These are phyloP conservation scores for Penicillium diatomitis DNA, from an alignment of 495 filamentous ascomycete genomes.

Conservation along the genomic window DNA sequence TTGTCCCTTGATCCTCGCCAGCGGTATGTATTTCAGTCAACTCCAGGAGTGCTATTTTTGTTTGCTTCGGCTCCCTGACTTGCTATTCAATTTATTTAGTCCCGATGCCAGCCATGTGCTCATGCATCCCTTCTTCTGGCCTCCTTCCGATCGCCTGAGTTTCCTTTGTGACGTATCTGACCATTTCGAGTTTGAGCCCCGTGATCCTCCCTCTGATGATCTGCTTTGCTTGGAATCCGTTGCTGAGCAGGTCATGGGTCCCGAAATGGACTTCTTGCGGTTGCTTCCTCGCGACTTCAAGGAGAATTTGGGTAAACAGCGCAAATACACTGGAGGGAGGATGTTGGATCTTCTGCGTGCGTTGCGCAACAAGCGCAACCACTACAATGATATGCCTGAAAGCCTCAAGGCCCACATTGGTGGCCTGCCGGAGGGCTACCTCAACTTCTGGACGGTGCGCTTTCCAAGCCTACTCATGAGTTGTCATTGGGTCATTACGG, in stretches of 20 bases:
- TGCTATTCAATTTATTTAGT: slow-evolving; percentile 14
- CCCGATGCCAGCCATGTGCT: slow-evolving; percentile 69
- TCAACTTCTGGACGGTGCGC: slow-evolving; percentile 71
- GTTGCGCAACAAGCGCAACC: slow-evolving; percentile 89
- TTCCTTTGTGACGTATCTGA: slow-evolving; percentile 93
- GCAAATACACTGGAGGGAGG: slow-evolving; percentile 79
- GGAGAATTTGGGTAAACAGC: slow-evolving; percentile 82
- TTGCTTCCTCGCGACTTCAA: slow-evolving; percentile 69
- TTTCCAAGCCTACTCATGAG: slow-evolving; percentile 79
- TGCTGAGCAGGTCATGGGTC: slow-evolving; percentile 43
- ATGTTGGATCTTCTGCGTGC: slow-evolving; percentile 84
- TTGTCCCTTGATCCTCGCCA: slow-evolving; percentile 58
- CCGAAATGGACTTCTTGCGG: slow-evolving; percentile 65
- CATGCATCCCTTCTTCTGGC: slow-evolving; percentile 95
- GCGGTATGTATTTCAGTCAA: slow-evolving; percentile 32
- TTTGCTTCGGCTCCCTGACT: neutral
- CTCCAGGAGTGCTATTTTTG: too few species aligned
- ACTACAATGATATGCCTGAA: slow-evolving; percentile 85
- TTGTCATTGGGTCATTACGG: slow-evolving; percentile 65
- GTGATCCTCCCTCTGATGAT: slow-evolving; percentile 62
- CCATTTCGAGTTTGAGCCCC: slow-evolving; percentile 84
- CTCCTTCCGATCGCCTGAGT: slow-evolving; percentile 69
- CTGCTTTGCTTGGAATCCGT: slow-evolving; percentile 56
- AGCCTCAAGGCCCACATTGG: slow-evolving; percentile 70
- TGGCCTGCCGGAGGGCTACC: slow-evolving; percentile 70